phyloP scores from a whole-genome alignment of 805 yeast species.

The Lipomyces spencermartinsiae region DNA sequence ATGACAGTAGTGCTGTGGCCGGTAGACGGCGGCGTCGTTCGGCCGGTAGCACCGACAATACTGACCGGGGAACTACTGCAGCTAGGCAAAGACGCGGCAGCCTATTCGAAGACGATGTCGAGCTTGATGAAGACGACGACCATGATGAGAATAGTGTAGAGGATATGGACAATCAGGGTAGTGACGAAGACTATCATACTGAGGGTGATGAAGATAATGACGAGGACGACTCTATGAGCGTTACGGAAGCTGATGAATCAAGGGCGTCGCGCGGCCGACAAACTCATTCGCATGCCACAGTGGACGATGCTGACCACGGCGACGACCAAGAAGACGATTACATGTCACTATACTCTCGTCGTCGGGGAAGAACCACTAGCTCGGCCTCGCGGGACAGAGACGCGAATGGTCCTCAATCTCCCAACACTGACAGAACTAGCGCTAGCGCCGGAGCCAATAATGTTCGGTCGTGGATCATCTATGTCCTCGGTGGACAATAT shows the following conservation, averaged over 20 bases:
- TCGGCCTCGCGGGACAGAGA: constrained; percentile 8
- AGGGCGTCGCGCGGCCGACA: neutral
- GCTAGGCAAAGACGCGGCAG: constrained; percentile 19
- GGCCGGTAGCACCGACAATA: constrained; percentile 21
- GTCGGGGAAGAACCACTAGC: constrained; percentile 14
- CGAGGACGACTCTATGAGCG: constrained; percentile 14
- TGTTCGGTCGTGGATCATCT: constrained; percentile 63
- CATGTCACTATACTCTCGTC: constrained; percentile 11
- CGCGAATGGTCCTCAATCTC: neutral
- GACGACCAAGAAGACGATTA: constrained; percentile 33
- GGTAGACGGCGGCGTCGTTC: constrained; percentile 30
- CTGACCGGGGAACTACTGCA: constrained; percentile 15
- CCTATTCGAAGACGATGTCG: constrained; percentile 14
- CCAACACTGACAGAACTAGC: neutral
- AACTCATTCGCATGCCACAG: neutral
- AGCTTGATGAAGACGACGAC: constrained; percentile 17
- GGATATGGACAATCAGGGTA: constrained; percentile 26
- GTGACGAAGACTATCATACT: constrained; percentile 22
- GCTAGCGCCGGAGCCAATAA: neutral
- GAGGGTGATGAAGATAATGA: constrained; percentile 32
- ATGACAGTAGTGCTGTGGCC: constrained; percentile 10
- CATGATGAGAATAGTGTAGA: constrained; percentile 16
- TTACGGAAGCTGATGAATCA: neutral
- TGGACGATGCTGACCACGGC: constrained; percentile 24
- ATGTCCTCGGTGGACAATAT: constrained; percentile 64